phyloP scores from a whole-genome alignment of 2,329 filamentous ascomycete genomes.

The Emericellopsis atlantica region DNA sequence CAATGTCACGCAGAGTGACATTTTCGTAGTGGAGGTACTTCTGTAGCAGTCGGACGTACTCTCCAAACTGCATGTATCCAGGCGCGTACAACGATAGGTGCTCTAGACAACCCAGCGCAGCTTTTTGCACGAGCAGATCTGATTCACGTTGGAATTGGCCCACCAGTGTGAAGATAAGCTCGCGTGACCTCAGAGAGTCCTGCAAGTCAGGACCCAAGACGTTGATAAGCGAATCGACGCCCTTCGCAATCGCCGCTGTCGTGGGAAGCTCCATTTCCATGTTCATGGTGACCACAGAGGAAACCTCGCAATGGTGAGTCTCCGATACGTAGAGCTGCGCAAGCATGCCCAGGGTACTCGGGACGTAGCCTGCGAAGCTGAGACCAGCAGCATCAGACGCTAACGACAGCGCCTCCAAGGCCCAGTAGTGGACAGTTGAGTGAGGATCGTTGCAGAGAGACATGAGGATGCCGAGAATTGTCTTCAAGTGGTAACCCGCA shows the following conservation, averaged over 20 bases:
- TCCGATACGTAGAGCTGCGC: conserved; percentile 88
- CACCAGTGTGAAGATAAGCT: conserved; percentile 80
- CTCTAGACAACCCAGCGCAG: conserved; percentile 73
- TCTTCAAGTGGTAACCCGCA: conserved; percentile 90
- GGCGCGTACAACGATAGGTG: conserved; percentile 88
- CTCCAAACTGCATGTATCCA: conserved; percentile 68
- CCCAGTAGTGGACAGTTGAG: conserved; percentile 92
- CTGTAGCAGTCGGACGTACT: conserved; percentile 76
- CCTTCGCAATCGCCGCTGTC: conserved; percentile 70
- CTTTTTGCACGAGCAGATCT: conserved; percentile 56
- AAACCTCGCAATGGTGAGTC: conserved; percentile 76
- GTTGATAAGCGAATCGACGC: conserved; percentile 91
- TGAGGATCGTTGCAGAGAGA: conserved; percentile 93
- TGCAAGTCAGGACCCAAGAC: conserved; percentile 92
- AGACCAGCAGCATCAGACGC: conserved; percentile 88
- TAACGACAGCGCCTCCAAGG: conserved; percentile 72
- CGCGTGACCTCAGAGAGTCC: conserved; percentile 81
- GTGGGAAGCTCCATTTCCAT: conserved; percentile 78
- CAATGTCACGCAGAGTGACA: conserved; percentile 60
- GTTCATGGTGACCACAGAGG: conserved; percentile 74
- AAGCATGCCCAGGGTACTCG: conserved; percentile 83
- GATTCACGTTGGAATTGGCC: conserved; percentile 70
- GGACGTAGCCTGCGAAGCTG: conserved; percentile 82
- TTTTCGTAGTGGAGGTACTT: conserved; percentile 60
- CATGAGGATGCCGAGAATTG: conserved; percentile 95